A percentile compares a stretch with the other conserved stretches of the same genome.
Conservation (phyloP, 441 rosid genomes). For the Gossypium lobatum region DNA sequence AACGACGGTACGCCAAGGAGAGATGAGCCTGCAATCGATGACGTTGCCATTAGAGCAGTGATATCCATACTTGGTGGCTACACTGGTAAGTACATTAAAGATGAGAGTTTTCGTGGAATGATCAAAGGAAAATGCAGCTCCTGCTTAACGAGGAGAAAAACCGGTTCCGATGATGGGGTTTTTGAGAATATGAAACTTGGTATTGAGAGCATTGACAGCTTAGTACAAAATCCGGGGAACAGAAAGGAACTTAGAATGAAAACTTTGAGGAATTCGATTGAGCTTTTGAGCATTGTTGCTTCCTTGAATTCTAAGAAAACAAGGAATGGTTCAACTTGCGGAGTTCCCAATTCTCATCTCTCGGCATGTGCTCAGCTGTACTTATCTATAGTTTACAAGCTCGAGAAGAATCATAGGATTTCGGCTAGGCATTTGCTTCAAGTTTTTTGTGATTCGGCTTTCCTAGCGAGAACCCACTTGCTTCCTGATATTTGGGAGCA, state of each 20-base stretch:
- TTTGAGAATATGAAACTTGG: slow-evolving; percentile 35
- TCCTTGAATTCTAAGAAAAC: slow-evolving; percentile 38
- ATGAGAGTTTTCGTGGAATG: slow-evolving; percentile 31
- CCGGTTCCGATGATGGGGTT: slow-evolving; percentile 26
- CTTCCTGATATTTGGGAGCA: slow-evolving; percentile 71
- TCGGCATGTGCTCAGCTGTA: slow-evolving; percentile 58
- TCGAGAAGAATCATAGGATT: slow-evolving; percentile 46
- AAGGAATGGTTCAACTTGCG: slow-evolving; percentile 33
- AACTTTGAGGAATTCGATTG: slow-evolving; percentile 28
- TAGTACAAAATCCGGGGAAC: slow-evolving; percentile 24
- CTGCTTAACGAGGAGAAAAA: slow-evolving; percentile 27
- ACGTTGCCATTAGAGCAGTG: slow-evolving; percentile 41
- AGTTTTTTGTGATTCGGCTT: slow-evolving; percentile 50
- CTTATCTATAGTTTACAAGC: slow-evolving; percentile 47
- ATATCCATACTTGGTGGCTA: slow-evolving; percentile 50
- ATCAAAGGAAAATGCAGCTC: slow-evolving; percentile 33
- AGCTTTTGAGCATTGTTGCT: slow-evolving; percentile 35
- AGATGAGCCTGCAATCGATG: slow-evolving; percentile 43
- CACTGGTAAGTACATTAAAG: slow-evolving; percentile 37
- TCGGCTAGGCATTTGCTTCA: slow-evolving; percentile 52
- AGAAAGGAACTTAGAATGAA: slow-evolving; percentile 26
- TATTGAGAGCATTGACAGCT: slow-evolving; percentile 32
- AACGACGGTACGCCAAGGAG: background rate
- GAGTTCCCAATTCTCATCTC: slow-evolving; percentile 45
- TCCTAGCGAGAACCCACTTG: slow-evolving; percentile 49